Evolutionary conservation across 352 stramenopile species (phyloP).

Genomic region (Phytophthora sojae): DNA sequence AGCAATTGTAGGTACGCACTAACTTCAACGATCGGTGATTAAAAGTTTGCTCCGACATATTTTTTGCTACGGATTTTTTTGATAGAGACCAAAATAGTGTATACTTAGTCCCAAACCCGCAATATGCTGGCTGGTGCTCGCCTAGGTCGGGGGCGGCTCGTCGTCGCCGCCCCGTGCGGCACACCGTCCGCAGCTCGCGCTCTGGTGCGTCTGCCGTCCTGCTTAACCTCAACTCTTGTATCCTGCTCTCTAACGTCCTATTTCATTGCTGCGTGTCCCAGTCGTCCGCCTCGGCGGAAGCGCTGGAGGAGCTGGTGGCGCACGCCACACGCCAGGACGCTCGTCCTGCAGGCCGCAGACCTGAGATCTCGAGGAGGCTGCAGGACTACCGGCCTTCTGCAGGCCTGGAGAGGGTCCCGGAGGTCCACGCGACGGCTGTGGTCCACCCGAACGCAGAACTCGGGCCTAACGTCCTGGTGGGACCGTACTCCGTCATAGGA

Average conservation of each 20-base stretch:
- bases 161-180: neutral
- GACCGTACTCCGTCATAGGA: conserved; percentile 77
- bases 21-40: too few relatives aligned
- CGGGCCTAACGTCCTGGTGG: conserved; percentile 67
- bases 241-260: neutral
- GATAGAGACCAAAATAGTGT: too few relatives aligned
- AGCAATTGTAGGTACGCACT: too few relatives aligned
- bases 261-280: neutral
- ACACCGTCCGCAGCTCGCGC: conserved; percentile 2
- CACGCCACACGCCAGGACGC: conserved; percentile 43
- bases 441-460: conserved; percentile 71
- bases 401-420: conserved; percentile 11
- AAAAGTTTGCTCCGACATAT: too few relatives aligned
- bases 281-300: conserved; percentile 34
- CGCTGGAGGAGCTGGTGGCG: conserved; percentile 62
- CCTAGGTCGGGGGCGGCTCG: neutral
- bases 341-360: conserved; percentile 15
- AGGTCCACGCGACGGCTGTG: conserved; percentile 73
- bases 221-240: neutral
- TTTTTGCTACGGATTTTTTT: too few relatives aligned
- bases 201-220: conserved; percentile 9
- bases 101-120: neutral
- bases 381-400: conserved; percentile 14
- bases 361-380: conserved; percentile 7
- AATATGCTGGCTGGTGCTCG: conserved; percentile 17